Conservation (phyloP, 2,329 filamentous ascomycete genomes). For the Fusarium sacchari region DNA sequence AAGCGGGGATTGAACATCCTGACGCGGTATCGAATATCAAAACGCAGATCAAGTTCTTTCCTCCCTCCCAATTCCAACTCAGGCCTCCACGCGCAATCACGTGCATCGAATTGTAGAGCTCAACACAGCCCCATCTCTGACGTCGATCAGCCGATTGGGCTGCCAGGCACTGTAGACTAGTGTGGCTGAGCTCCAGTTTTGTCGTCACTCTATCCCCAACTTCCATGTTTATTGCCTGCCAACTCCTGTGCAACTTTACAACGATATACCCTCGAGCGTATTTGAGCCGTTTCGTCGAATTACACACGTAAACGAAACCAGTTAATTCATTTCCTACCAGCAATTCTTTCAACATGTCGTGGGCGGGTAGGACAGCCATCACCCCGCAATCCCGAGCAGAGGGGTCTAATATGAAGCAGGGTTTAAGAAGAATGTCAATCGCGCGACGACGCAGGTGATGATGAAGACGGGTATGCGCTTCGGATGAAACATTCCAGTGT, state of each 20-base stretch:
- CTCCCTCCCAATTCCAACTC: background rate
- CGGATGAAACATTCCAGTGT: too few relatives aligned
- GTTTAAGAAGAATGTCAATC: conserved; percentile 92
- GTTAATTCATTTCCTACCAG: conserved; percentile 1
- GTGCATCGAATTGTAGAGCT: conserved; percentile 29
- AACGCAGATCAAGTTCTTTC: conserved; percentile 11
- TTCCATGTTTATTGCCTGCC: conserved; percentile 38
- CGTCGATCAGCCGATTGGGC: conserved; percentile 48
- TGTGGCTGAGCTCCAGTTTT: conserved; percentile 49
- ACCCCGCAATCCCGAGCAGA: conserved; percentile 42
- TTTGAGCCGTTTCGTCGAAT: conserved; percentile 18
- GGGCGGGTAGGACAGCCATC: conserved; percentile 66
- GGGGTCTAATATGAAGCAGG: conserved; percentile 51
- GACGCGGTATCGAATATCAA: conserved; percentile 25
- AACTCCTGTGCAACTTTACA: conserved; percentile 33
- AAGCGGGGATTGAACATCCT: conserved; percentile 62
- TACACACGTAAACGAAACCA: conserved; percentile 14
- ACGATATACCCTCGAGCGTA: conserved; percentile 28
- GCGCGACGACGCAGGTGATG: conserved; percentile 99
- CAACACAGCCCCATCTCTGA: conserved; percentile 43
- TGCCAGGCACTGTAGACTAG: conserved; percentile 19
- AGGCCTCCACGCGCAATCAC: conserved; percentile 42
- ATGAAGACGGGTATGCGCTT: conserved; percentile 87
- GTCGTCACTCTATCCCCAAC: conserved; percentile 43
- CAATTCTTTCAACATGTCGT: conserved; percentile 66